Conservation (phyloP, 2,329 filamentous ascomycete species). For the Xylariaceae sp. region DNA sequence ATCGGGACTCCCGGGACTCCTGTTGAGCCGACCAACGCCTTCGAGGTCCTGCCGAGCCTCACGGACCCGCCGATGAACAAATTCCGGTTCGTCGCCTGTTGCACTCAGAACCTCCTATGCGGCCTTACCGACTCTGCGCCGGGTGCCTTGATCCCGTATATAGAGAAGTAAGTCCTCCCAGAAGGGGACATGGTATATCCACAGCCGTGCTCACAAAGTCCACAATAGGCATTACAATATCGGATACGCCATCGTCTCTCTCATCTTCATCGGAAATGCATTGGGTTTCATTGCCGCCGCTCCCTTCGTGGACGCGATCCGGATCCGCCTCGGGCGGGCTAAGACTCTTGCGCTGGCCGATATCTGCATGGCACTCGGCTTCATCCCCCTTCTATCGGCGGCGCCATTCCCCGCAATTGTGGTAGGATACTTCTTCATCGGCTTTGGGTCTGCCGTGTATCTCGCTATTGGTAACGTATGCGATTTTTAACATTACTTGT, state of each 20-base stretch:
- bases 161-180: slow-evolving; percentile 62
- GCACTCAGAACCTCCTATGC: slow-evolving; percentile 70
- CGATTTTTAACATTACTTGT: background rate
- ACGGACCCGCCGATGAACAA: slow-evolving; percentile 71
- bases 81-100: slow-evolving; percentile 69
- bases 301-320: slow-evolving; percentile 69
- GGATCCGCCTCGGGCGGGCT: slow-evolving; percentile 68
- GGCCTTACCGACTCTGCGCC: slow-evolving; percentile 78
- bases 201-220: slow-evolving; percentile 11
- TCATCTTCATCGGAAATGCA: slow-evolving; percentile 83
- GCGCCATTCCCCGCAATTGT: slow-evolving; percentile 76
- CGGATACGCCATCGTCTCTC: slow-evolving; percentile 78
- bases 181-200: background rate
- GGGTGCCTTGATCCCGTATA: slow-evolving; percentile 81
- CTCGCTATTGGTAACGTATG: slow-evolving; percentile 63
- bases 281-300: slow-evolving; percentile 78
- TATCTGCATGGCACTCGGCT: slow-evolving; percentile 63
- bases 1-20: slow-evolving; percentile 23
- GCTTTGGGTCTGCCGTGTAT: slow-evolving; percentile 62
- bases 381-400: slow-evolving; percentile 68
- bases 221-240: slow-evolving; percentile 68
- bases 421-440: slow-evolving; percentile 71
- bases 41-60: slow-evolving; percentile 47
- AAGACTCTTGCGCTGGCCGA: slow-evolving; percentile 67
- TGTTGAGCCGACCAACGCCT: slow-evolving; percentile 30